phyloP scores from a whole-genome alignment of 306 rosid species.

The Dryas drummondii region DNA sequence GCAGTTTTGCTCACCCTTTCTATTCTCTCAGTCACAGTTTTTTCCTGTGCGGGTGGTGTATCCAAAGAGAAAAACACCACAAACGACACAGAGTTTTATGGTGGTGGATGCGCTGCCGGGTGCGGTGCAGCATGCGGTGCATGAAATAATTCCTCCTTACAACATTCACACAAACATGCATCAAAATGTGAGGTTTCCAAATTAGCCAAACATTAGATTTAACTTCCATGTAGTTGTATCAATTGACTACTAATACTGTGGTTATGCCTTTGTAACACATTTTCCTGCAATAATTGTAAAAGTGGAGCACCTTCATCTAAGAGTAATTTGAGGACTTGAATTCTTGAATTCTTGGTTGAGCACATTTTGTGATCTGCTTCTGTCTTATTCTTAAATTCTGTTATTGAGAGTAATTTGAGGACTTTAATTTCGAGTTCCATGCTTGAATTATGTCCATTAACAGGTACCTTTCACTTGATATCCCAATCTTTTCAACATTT shows the following conservation, averaged over 20 bases:
- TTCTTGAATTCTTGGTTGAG: no score
- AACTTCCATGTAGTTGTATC: not conserved
- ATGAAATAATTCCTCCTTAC: conserved; percentile 19
- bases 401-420: no score
- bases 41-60: conserved; percentile 60
- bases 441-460: no score
- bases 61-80: conserved; percentile 49
- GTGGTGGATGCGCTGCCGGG: conserved; percentile 56
- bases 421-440: no score
- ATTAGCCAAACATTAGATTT: not conserved
- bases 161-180: conserved; percentile 11
- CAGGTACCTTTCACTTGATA: no score
- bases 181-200: conserved; percentile 5
- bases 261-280: not conserved
- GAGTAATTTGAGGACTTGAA: not conserved
- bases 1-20: conserved; percentile 45
- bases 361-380: no score
- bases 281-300: not conserved
- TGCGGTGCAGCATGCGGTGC: conserved; percentile 76
- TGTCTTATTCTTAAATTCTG: no score
- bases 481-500: no score
- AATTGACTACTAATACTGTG: not conserved
- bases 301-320: not conserved
- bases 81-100: conserved; percentile 40
- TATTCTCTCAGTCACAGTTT: conserved; percentile 49